phyloP scores from a whole-genome alignment of 371 early-diverging fungal genomes.

The Furculomyces boomerangus region DNA sequence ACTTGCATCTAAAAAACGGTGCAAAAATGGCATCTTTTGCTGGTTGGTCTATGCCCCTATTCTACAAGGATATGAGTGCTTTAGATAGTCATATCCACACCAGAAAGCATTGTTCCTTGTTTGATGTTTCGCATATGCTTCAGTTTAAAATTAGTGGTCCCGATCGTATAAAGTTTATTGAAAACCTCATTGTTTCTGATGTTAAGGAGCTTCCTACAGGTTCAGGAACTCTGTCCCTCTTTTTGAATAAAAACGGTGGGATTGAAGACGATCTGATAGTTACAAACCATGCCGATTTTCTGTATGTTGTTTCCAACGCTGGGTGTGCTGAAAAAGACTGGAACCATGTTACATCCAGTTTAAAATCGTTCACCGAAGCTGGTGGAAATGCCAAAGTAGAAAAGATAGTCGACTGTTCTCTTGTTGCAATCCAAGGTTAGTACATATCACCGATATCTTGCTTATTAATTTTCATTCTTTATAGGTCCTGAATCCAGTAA shows the following conservation, averaged over 20 bases:
- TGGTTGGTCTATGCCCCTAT: conserved; percentile 92
- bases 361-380: conserved; percentile 45
- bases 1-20: conserved; percentile 76
- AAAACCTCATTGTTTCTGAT: conserved; percentile 76
- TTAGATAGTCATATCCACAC: conserved; percentile 81
- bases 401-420: conserved; percentile 62
- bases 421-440: conserved; percentile 81
- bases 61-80: conserved; percentile 62
- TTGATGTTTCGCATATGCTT: conserved; percentile 97
- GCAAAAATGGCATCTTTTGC: conserved; percentile 96
- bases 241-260: conserved; percentile 90
- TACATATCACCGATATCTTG: conserved; percentile 1
- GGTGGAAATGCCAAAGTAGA: conserved; percentile 69
- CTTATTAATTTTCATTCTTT: background rate
- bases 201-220: conserved; percentile 57
- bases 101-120: conserved; percentile 76
- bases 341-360: conserved; percentile 61
- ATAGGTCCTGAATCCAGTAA: background rate
- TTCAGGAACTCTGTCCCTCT: conserved; percentile 69
- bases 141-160: conserved; percentile 86
- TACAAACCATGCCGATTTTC: conserved; percentile 53
- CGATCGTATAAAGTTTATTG: conserved; percentile 76
- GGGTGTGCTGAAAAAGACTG: conserved; percentile 93
- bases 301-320: conserved; percentile 94
- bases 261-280: conserved; percentile 96